Evolutionary conservation across 306 rosid genomes (phyloP).

Genomic region (Quercus cerris): DNA sequence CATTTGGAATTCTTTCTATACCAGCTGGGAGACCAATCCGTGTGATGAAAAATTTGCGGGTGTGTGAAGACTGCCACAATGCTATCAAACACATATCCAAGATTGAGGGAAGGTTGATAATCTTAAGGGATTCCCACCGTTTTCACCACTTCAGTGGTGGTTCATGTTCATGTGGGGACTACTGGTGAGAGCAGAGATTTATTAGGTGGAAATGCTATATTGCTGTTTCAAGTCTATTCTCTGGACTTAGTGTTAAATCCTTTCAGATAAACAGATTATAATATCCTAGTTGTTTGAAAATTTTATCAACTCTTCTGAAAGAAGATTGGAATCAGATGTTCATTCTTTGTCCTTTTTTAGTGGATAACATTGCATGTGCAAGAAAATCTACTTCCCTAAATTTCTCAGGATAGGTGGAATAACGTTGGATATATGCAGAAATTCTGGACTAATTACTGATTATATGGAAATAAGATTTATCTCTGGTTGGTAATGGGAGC

Average conservation of each 20-base stretch:
- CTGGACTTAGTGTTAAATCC: conserved; percentile 11
- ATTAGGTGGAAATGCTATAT: background rate
- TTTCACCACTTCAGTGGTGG: conserved; percentile 83
- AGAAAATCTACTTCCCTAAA: conserved; percentile 1
- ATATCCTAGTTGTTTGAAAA: background rate
- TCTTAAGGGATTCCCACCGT: conserved; percentile 79
- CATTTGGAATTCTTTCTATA: conserved; percentile 70
- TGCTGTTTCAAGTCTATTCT: conserved; percentile 8
- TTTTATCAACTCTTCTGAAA: background rate
- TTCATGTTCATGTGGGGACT: conserved; percentile 79
- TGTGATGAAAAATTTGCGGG: conserved; percentile 76
- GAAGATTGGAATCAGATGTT: background rate
- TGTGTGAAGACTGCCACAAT: conserved; percentile 81
- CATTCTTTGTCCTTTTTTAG: background rate
- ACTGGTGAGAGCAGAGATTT: conserved; percentile 48
- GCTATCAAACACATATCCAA: conserved; percentile 83
- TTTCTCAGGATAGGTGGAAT: conserved; percentile 7
- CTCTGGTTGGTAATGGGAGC: background rate
- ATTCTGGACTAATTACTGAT: background rate
- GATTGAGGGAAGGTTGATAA: conserved; percentile 70
- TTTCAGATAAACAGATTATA: background rate
- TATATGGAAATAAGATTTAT: background rate
- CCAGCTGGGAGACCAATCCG: conserved; percentile 84
- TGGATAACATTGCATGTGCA: conserved; percentile 1
- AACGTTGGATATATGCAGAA: conserved; percentile 9